Percentiles rank a stretch among this genome's conserved stretches.
These are phyloP conservation scores for Iris pallida DNA, from an alignment of 116 monocot species.

Conservation along the genomic window DNA sequence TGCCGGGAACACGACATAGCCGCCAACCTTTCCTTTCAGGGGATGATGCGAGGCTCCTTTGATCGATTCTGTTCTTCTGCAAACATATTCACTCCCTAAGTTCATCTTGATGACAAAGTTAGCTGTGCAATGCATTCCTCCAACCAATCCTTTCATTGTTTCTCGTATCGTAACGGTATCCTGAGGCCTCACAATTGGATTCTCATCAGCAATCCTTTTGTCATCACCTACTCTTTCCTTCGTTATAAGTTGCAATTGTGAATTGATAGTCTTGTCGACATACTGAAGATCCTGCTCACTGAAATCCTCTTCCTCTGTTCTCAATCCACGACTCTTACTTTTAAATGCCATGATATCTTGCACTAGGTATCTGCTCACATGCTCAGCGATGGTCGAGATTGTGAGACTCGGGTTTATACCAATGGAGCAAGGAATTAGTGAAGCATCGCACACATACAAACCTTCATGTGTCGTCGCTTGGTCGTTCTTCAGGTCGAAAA, in stretches of 20 bases:
- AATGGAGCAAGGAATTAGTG: slow-evolving; percentile 37
- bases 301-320: not conserved
- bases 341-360: slow-evolving; percentile 24
- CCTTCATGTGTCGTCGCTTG: slow-evolving; percentile 22
- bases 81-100: not conserved
- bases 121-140: slow-evolving; percentile 35
- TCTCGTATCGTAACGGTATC: slow-evolving; percentile 22
- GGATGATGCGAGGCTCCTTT: slow-evolving; percentile 6
- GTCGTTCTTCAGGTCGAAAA: slow-evolving; percentile 12
- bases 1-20: slow-evolving; percentile 18
- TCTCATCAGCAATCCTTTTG: not conserved
- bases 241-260: not conserved
- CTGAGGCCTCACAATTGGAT: not conserved
- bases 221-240: not conserved
- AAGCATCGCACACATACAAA: slow-evolving; percentile 33
- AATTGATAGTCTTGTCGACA: not conserved
- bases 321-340: not conserved
- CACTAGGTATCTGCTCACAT: slow-evolving; percentile 11
- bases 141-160: slow-evolving; percentile 30
- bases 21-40: slow-evolving; percentile 31
- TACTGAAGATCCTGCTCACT: not conserved
- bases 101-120: slow-evolving; percentile 26
- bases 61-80: not conserved
- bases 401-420: slow-evolving; percentile 36
- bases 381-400: slow-evolving; percentile 22